Evolutionary conservation across 331 rosid species (phyloP).

Genomic region (Erythrophleum ivorense): DNA sequence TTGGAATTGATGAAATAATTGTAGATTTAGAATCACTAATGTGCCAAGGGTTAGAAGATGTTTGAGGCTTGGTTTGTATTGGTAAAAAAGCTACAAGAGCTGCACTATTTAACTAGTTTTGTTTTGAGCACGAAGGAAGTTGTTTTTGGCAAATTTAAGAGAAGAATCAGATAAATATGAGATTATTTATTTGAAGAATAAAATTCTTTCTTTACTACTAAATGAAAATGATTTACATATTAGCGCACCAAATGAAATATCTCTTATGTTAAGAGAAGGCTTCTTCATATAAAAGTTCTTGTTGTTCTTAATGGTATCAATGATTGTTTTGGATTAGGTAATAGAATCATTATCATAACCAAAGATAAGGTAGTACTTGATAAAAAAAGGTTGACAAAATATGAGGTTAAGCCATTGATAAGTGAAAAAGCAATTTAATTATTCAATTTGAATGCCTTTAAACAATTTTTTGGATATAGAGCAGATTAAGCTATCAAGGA

Average conservation of each 20-base stretch:
- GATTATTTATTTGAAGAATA: conserved; percentile 29
- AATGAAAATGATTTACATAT: conserved; percentile 32
- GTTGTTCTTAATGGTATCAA: conserved; percentile 51
- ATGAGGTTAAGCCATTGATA: conserved; percentile 40
- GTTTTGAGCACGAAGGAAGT: conserved; percentile 39
- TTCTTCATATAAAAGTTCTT: conserved; percentile 42
- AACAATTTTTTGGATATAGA: conserved; percentile 30
- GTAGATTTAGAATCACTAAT: conserved; percentile 31
- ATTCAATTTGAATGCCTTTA: conserved; percentile 42
- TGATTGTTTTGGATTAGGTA: conserved; percentile 49
- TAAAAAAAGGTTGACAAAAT: conserved; percentile 14
- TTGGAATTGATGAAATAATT: conserved; percentile 44
- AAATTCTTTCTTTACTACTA: conserved; percentile 34
- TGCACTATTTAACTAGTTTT: conserved; percentile 34
- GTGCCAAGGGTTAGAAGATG: conserved; percentile 17
- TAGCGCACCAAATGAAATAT: conserved; percentile 30
- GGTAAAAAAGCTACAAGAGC: conserved; percentile 50
- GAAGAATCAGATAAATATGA: conserved; percentile 43
- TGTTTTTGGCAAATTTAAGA: conserved; percentile 45
- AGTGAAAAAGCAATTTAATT: conserved; percentile 39
- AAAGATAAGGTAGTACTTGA: conserved; percentile 43
- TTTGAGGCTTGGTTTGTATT: conserved; percentile 51
- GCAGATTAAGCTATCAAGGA: conserved; percentile 42
- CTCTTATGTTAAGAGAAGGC: conserved; percentile 38
- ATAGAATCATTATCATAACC: conserved; percentile 48